Evolutionary conservation across 805 yeast genomes (phyloP), one percentile per base, ranked within the genome.

Genomic region (Wickerhamomyces xylosicus): DNA sequence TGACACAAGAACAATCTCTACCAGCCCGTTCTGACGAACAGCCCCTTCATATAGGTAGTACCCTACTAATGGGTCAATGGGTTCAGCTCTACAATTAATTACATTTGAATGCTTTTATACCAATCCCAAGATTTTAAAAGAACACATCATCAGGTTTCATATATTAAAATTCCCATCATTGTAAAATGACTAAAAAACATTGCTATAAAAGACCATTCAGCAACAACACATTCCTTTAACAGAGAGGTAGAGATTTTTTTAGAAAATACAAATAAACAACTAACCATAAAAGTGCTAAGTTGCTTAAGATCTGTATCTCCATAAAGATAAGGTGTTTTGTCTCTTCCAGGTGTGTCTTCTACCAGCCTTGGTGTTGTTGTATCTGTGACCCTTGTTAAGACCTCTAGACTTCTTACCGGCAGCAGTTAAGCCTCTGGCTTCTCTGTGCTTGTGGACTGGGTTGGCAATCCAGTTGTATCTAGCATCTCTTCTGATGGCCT

Each of bases 401-500:
- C 98, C 98, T 81, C 98, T 85, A 73, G 95, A 86, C 73, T 87
- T 83, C 94, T 89, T 92, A 69, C 98, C 98, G 59, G 89, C 79
- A 60, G 95, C 64, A 64, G 98, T 92, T 63, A 92, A 85, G 72
- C 97, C 97, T 82, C 98, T 90, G 63, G 94, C 74, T 77, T 92
- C 98, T 75, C 98, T 87, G 85, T 86, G 97, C 83, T 92, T 92
- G 95, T 92, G 98, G 55, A 92, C 98, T 63, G 98, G 95, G 85
- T 85, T 85, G 67, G 74, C 87, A 73, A 92, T 92, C 98, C 98
- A 92, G 97, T 92, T 92, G 95, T 79, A 79, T 74, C 92, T 81
- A 59, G 98, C 82, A 65, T 89, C 96, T 72, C 95, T 85, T 78
- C 96, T 87, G 80, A 92, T 87, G 58, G 96, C 97, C 76, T 85